Conservation (phyloP, 2,329 filamentous ascomycete species). For the Hypocrella siamensis region DNA sequence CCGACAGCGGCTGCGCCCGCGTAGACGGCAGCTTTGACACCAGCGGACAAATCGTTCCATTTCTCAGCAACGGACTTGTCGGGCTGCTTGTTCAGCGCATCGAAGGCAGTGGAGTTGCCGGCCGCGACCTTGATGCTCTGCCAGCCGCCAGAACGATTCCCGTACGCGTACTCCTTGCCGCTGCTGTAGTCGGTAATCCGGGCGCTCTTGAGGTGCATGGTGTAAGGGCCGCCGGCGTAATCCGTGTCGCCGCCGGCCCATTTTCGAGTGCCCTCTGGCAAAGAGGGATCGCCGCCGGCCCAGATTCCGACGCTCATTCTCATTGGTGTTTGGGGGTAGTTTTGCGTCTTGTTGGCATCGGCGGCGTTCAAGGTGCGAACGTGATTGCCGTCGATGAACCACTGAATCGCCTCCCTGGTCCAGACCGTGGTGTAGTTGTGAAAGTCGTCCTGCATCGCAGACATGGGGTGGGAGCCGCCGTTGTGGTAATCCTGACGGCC, state of each 20-base stretch:
- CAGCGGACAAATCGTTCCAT: conserved; percentile 33
- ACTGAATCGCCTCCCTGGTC: conserved; percentile 51
- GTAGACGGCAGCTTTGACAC: conserved; percentile 38
- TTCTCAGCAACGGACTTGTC: conserved; percentile 33
- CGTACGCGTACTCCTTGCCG: conserved; percentile 50
- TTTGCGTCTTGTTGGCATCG: conserved; percentile 44
- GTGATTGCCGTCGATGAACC: conserved; percentile 51
- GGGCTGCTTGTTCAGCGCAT: conserved; percentile 23
- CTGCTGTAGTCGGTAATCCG: conserved; percentile 41
- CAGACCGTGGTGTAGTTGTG: conserved; percentile 68
- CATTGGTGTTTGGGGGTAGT: conserved; percentile 67
- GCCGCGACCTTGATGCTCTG: conserved; percentile 43
- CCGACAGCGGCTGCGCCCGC: conserved; percentile 26
- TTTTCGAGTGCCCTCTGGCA: conserved; percentile 41
- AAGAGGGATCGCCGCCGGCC: conserved; percentile 41
- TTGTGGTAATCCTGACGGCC: conserved; percentile 48
- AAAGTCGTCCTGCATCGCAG: conserved; percentile 41
- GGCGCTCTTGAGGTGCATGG: conserved; percentile 55
- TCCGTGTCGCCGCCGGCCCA: conserved; percentile 59
- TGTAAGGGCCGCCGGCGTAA: conserved; percentile 50
- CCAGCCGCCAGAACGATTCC: conserved; percentile 44
- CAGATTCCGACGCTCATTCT: conserved; percentile 52
- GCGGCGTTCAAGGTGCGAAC: conserved; percentile 47
- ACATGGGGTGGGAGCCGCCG: conserved; percentile 40
- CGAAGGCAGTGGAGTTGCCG: conserved; percentile 40